Conservation (phyloP, 345 rosid species). For the Gossypium anomalum region DNA sequence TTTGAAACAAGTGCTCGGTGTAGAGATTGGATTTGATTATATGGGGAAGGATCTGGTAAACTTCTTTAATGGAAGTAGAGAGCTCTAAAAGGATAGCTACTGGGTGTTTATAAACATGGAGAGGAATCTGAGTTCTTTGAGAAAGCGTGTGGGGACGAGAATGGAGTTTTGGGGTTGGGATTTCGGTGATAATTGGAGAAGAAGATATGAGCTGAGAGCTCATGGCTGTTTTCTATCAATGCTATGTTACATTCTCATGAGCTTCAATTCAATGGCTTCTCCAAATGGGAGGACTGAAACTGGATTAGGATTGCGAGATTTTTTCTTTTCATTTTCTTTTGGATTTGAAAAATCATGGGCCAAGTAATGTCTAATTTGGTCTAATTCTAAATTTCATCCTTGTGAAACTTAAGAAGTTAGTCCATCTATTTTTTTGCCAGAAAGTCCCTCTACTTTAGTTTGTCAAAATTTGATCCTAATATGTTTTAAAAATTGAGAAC, state of each 20-base stretch:
- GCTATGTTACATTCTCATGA: background rate
- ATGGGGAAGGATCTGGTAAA: conserved; percentile 61
- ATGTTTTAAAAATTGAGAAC: no score
- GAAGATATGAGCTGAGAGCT: conserved; percentile 25
- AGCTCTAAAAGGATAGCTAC: conserved; percentile 71
- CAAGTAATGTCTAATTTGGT: background rate
- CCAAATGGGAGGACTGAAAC: background rate
- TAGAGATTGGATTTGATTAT: conserved; percentile 60
- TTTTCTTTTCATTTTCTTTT: background rate
- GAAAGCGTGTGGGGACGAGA: conserved; percentile 41
- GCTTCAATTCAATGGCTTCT: background rate
- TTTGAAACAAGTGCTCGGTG: conserved; percentile 56
- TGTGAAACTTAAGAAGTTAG: no score
- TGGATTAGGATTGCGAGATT: background rate
- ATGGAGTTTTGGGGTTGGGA: conserved; percentile 15
- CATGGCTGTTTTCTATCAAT: conserved; percentile 18
- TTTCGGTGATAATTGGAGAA: conserved; percentile 14
- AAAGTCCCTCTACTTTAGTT: no score
- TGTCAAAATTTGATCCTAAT: no score
- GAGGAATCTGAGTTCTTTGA: conserved; percentile 55
- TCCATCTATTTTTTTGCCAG: no score
- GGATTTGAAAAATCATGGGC: background rate
- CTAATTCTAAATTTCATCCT: no score
- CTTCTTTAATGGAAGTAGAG: conserved; percentile 49
- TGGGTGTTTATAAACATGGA: conserved; percentile 67